These are phyloP conservation scores for Candida andamanensis DNA, from an alignment of 805 yeast species.

Conservation along the genomic window DNA sequence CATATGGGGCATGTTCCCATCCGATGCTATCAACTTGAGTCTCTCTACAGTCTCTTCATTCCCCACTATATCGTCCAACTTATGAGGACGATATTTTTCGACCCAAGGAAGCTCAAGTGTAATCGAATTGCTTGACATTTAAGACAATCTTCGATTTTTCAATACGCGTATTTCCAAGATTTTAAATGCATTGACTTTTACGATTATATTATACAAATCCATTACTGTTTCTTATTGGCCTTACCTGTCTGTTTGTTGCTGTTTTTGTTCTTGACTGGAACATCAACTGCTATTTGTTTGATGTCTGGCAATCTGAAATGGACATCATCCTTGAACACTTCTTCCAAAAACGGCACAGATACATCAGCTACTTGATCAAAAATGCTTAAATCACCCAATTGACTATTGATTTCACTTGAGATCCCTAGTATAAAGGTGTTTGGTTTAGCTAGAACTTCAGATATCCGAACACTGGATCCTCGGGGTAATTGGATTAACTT, in stretches of 20 bases:
- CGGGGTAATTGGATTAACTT: slow-evolving; percentile 60
- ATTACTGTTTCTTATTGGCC: no score
- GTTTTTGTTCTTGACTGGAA: no score
- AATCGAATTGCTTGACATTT: no score
- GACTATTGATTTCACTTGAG: slow-evolving; percentile 19
- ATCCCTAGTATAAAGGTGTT: slow-evolving; percentile 33
- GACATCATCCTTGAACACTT: slow-evolving; percentile 20
- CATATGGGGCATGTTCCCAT: slow-evolving; percentile 96
- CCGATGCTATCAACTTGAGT: slow-evolving; percentile 74
- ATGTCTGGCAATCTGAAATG: slow-evolving; percentile 32
- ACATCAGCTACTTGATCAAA: slow-evolving; percentile 33
- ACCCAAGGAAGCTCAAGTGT: slow-evolving; percentile 51
- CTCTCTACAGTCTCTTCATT: slow-evolving; percentile 86
- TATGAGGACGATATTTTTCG: slow-evolving; percentile 89
- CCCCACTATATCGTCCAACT: slow-evolving; percentile 83
- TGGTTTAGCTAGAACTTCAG: slow-evolving; percentile 23
- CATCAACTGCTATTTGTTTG: no score
- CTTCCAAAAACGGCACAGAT: slow-evolving; percentile 42
- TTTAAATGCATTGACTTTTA: no score
- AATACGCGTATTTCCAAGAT: slow-evolving; percentile 4
- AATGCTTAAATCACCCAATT: slow-evolving; percentile 23
- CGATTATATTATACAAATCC: no score
- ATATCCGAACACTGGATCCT: slow-evolving; percentile 28
- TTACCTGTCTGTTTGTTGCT: no score
- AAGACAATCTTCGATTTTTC: no score